Base-by-base conservation (phyloP, 805 yeast genomes). In the Alloascoidea hylecoeti region DNA sequence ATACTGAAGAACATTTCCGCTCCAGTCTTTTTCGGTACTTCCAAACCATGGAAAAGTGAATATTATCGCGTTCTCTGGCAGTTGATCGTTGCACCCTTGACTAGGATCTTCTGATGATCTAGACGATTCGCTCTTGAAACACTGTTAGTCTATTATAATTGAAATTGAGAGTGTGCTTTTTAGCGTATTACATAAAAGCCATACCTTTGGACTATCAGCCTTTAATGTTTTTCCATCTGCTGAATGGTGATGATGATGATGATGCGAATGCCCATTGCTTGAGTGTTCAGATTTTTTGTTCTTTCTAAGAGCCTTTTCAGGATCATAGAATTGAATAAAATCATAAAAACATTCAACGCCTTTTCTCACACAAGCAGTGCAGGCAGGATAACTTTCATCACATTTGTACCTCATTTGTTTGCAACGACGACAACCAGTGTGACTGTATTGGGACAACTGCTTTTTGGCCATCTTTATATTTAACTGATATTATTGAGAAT, bases 371-470 rank as follows among this genome's bases (percentile, higher is more conserved):
- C 30, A 23, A n/a, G 30, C 30, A 9, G 30, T 23, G n/a, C 30
- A 23, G 30, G 30, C 30, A 9, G 30, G 30, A 23, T 23, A 23
- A 9, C n/a, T 9, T n/a, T 23, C 30, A n/a, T 23, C 30, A n/a
- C 30, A 23, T 23, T 23, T 23, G 30, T 23, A 23, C n/a, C 30
- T 9, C 30, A 23, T 23, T n/a, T 23, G 30, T 23, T 23, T 23
- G 30, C 30, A 23, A 9, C 30, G 30, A 9, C 30, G 30, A 23
- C 30, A 23, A 23, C 30, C 30, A n/a, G 30, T 23, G 30, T 23
- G 30, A n/a, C 30, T 23, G 30, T 23, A 23, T n/a, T 23, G 30
- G 30, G 30, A 23, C 30, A 23, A n/a, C 30, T 9, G 30, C 30
- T 23, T 23, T 23, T n/a, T 23, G 30, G 13, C 30, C 30, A 23